Base-by-base conservation (phyloP, 2,329 filamentous ascomycete genomes). In the Fusarium protoensiforme region DNA sequence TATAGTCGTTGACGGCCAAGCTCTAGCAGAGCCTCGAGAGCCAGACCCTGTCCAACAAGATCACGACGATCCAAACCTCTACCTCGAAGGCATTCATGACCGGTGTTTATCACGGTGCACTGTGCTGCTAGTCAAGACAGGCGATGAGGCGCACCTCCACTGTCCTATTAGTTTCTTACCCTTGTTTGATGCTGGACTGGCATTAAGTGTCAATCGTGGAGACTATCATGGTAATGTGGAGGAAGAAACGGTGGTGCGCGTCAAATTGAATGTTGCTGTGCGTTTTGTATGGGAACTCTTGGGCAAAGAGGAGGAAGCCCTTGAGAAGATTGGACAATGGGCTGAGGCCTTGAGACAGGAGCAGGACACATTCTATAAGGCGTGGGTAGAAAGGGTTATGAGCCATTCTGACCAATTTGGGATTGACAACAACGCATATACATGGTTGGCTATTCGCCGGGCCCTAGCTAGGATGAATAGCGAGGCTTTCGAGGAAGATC, bases 121-220 rank as follows among this genome's bases (percentile, higher is more conserved):
- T 24, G 59, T 63, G 5, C 35, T 67, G 11, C 29, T 67, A 7
- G 59, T 67, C 51, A 67, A 67, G 51, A 63, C 59, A 54, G 64
- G 51, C 2, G 24, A 67, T 33, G 33, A 63, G 7, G 60, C 27
- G 8, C 57, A 65, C 35, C 48, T 61, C 10, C 10, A 36, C 18
- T 24, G 14, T 16, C 64, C 64, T 2, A 63, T 67, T 16, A 63
- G 36, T 11, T 63, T 67, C 41, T 63, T 59, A 24, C 53, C 43
- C 13, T 20, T 67, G 6, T 67, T 67, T 10, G 53, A 63, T 9
- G 35, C 39, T 54, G 53, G 59, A 14, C 35, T 59, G n/a, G 59
- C 59, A 24, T n/a, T 59, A 10, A 8, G 18, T 9, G 59, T 67
- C 14, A 39, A 63, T 27, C 53, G 53, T 13, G 14, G 14, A 3